Evolutionary conservation across 164 flowering plant genomes (phyloP), one percentile per base, ranked within the genome.

Genomic region (Aristolochia californica): DNA sequence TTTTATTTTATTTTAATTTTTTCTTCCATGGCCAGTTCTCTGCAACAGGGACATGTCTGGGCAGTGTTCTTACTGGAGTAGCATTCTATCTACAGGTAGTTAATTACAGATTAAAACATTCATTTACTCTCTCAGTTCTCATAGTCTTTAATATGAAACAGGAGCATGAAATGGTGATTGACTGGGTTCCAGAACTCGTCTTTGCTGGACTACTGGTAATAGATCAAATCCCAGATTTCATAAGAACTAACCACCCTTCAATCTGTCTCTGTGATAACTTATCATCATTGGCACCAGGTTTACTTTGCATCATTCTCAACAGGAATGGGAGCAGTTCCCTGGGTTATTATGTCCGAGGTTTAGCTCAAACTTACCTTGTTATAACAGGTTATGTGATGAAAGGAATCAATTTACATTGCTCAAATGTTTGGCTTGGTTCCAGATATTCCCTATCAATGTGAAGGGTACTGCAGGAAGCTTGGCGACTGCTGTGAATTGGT

Each of bases 331-430:
- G 93, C 78, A 25, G 81, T 88, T 54, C 94, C 96, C 5, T 88
- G 96, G 96, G 84, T 85, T 55, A 82, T 85, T 61, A 83, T 88
- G 94, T 88, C 96, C 2, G 93, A 88, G 90, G 96, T 77, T 67
- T 2, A 58, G 48, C 20, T 27, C 30, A 34, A 34, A 34, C 12
- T 44, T 13, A 22, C 5, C 9, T 34, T 34, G 40, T 34, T 34
- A 9, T 34, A 34, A 34, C 20, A 9, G 24, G 0, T 18, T 9
- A 5, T 34, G 10, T 34, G 4, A 0, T 34, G 7, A 34, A 34
- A 34, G 40, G 10, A 34, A 34, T 0, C 4, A 34, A 34, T 34
- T 12, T 34, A 34, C 40, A 3, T 28, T 2, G 3, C 34, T 28
- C 40, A 34, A 34, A 34, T 34, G 40, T 34, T 34, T 34, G 40